Base-by-base conservation (phyloP, 2,329 filamentous ascomycete species). In the Aspergillus costaricaensis region DNA sequence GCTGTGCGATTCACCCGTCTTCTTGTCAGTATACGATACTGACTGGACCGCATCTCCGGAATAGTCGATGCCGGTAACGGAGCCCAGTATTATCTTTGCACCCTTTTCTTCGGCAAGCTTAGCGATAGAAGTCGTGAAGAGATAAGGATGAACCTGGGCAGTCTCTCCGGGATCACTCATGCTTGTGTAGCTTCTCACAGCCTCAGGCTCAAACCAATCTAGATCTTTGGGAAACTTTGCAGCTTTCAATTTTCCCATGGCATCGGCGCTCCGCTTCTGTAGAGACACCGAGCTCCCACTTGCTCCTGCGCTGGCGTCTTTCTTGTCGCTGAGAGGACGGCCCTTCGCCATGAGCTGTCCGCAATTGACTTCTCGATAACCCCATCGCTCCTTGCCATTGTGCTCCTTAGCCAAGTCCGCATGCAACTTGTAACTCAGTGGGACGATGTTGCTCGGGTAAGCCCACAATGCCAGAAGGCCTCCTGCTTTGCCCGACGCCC, bases 401-500 rank as follows among this genome's bases (percentile, higher is more conserved):
- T 98, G 91, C 75, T 96, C 89, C 4, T 87, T 84, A n/a, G 94
- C 91, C 12, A 99, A 82, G 70, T 96, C 87, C 36, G 86, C 85
- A 71, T 98, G 95, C 15, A 98, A 82, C 51, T 83, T 84, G 77
- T 92, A 98, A 60, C 91, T 96, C 44, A 98, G 81, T 0, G 91
- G 91, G 0, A 97, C 94, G 41, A 98, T 86, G 69, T 86, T 89
- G 59, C 81, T 82, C 0, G 95, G 95, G 72, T 96, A 97, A 0
- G 94, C 95, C 92, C 94, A 98, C 15, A 93, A 81, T 1, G 89
- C 95, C 21, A 99, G 83, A 4, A 99, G 82, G 1, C 95, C 95
- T 15, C 95, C 95, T 0, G 95, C 94, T 79, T 97, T 98, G 43
- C 95, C 95, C 8, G 92, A 96, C 39, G 95, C 94, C 23, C 91